Base-by-base conservation (phyloP, 495 filamentous ascomycete species). In the Immersiella caudata region DNA sequence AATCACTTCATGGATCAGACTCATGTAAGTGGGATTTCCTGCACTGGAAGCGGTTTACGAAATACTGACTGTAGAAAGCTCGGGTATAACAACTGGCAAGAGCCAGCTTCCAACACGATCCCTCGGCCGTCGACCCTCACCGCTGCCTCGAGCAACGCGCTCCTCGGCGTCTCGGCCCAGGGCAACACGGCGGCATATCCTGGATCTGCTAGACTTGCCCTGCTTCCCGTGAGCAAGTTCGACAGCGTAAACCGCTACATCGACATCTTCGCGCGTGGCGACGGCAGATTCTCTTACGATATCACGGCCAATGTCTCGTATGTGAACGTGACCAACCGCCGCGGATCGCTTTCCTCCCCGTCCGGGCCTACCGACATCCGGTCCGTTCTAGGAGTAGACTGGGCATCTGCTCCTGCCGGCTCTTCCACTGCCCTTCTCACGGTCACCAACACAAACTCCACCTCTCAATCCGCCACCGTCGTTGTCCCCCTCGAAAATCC, bases 251-350 rank as follows among this genome's bases (percentile, higher is more conserved):
- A 70, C 51, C 82, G 85, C 36, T 89, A 79, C 78, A 79, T 90
- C 49, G 88, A 89, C 21, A 78, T 90, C 59, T 90, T 83, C 70
- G 78, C 75, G 50, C 80, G 85, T 22, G 88, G 86, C 24, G 83
- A 81, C 3, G 75, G 80, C 24, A 75, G 71, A 14, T 86, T 86
- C 68, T 71, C 70, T 67, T 90, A 83, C 78, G 82, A 70, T 8
- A 76, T 87, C 61, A 79, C 78, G 0, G 78, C 82, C 4, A 75
- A 77, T 64, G 77, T 79, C 50, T 51, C 79, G 4, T 89, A 82
- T 75, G 81, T 89, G n/a, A 78, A 69, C 16, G 78, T 84, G 20
- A 80, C 81, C 1, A 78, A 82, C 24, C 68, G 73, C 0, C 74
- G 79, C 4, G 85, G 85, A 8, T 80, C 67, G 24, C 72, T 88